Base-by-base conservation (phyloP, 2,329 filamentous ascomycete genomes). In the Alternaria novae-zelandiae region DNA sequence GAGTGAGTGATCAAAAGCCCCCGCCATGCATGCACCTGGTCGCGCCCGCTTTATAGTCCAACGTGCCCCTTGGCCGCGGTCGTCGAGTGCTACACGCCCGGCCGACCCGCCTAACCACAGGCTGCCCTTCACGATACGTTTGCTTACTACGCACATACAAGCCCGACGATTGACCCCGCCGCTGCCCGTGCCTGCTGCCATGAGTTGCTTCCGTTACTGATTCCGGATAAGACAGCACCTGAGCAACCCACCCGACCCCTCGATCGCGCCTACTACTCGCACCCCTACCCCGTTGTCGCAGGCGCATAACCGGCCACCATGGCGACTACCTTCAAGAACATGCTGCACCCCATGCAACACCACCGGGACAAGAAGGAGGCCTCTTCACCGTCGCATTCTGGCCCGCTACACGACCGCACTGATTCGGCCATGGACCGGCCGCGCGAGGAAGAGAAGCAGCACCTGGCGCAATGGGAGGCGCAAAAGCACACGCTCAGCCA, bases 371-470 rank as follows among this genome's bases (percentile, higher is more conserved):
- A 73, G 57, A 72, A 76, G 64, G 63, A 70, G 57, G 56, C 59
- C 32, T 47, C 63, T 20, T 61, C 65, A 47, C 51, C 61, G 46
- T 57, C 70, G 51, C 68, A 75, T 47, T 63, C 68, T n/a, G 60
- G 68, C 43, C 68, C 70, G 30, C 68, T 72, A 59, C 70, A 78
- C 68, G 73, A 79, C 59, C 72, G 73, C 65, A 74, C 75, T 66
- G 74, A 78, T 64, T 75, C 75, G 70, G 72, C 70, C 65, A 76
- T 77, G 73, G 74, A 79, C 44, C 73, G 70, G 68, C 78, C 76
- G 64, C 82, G 82, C 69, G 83, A 84, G 61, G 78, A 83, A 50
- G 83, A 85, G 76, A 84, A 84, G 75, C 76, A 73, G 60, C 75
- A 75, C 30, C 75, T 85, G 21, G 79, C 79, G 36, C 80, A 83